Evolutionary conservation across 2,329 filamentous ascomycete genomes (phyloP), one percentile per base, ranked within the genome.

Genomic region (Dichotomopilus funicola): DNA sequence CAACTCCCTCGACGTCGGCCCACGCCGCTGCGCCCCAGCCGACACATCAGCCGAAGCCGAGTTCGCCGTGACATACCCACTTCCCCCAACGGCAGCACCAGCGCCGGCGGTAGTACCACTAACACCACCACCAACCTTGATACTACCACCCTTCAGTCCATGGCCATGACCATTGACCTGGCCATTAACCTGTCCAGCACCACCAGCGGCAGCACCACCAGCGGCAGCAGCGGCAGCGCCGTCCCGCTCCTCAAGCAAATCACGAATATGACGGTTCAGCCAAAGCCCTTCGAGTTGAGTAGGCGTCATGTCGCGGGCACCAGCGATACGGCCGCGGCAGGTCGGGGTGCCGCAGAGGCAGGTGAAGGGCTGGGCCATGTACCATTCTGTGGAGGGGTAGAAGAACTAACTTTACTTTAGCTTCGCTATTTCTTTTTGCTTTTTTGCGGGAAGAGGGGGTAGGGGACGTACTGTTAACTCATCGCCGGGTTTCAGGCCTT

Each of bases 381-480:
- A 65, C 85, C 85, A 89, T 70, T 89, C 86, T 1, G 85, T 88
- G 53, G 83, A 87, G 4, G 86, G 85, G 64, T 89, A 89, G 71
- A 89, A 89, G 73, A 88, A 89, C 67, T 81, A 27, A 27, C 19
- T 27, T 27, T 27, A 27, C 19, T 27, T 27, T 41, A 12, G 33
- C 6, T 37, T 48, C 37, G 10, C 9, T 6, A 19, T 38, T 38
- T 38, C 12, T 38, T 38, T 38, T 38, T 38, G 8, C n/a, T 4
- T 46, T 35, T 46, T 35, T 34, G 7, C 11, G 19, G 27, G 6
- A 31, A 33, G 19, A 7, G 10, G 37, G 27, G 19, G 27, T n/a
- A 8, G 9, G 27, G 4, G 3, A 6, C 27, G 8, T 54, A 80
- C 78, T 52, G 81, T 83, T 47, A 85, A 72, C 65, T 85, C 82